Evolutionary conservation across 129 eudicot genomes (phyloP).

Genomic region (Flaveria linearis): DNA sequence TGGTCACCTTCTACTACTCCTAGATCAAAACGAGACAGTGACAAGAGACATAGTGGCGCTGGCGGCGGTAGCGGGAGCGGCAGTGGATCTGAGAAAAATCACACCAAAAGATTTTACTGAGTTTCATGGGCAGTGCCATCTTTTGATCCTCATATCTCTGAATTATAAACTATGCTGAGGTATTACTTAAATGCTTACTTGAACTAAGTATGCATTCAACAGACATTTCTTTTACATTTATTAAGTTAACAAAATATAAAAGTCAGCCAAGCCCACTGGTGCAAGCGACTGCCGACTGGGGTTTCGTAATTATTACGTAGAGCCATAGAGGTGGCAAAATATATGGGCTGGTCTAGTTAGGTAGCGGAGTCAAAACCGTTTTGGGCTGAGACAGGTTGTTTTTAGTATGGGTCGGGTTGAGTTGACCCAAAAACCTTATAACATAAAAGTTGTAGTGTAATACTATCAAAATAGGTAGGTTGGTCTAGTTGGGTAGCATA

Average conservation of each 20-base stretch:
- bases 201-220: not conserved
- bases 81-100: conserved; percentile 47
- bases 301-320: not conserved
- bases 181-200: conserved; percentile 20
- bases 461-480: too few species aligned
- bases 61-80: conserved; percentile 36
- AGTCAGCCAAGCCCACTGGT: not conserved
- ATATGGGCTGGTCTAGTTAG: too few species aligned
- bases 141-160: conserved; percentile 18
- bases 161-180: conserved; percentile 26
- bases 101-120: conserved; percentile 32
- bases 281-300: not conserved
- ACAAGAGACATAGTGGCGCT: conserved; percentile 33
- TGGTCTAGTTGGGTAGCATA: too few species aligned
- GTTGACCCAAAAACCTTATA: not conserved
- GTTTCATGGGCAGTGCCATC: not conserved
- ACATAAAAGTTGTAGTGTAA: conserved; percentile 13
- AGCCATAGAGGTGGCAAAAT: too few species aligned
- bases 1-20: conserved; percentile 66
- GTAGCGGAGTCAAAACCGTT: too few species aligned
- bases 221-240: too few species aligned
- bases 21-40: conserved; percentile 47
- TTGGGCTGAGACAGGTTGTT: not conserved
- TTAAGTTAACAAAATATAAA: not conserved
- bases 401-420: not conserved